Base-by-base conservation (phyloP, 768 basidiomycete species). In the Suillus subalutaceus region DNA sequence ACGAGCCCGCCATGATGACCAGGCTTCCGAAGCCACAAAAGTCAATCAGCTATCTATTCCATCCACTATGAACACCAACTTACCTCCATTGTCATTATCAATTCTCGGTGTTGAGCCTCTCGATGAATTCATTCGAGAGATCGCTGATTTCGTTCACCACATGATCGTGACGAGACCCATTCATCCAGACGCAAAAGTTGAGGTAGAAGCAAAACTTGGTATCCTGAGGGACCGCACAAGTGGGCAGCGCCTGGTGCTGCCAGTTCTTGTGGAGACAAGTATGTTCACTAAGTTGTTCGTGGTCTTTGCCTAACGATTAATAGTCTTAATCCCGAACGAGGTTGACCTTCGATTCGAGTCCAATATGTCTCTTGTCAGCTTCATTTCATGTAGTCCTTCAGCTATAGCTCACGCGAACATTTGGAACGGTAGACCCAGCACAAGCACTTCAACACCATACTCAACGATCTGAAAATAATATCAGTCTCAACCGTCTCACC, bases 151-250 rank as follows among this genome's bases (percentile, higher is more conserved):
- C 78, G 81, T 96, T 46, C 88, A 88, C 77, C 88, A 90, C 72
- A 88, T 84, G 81, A 87, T 93, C 70, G 72, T 74, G 63, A 87
- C 81, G 6, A 84, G 85, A 30, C 85, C 87, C 23, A 73, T 85
- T 62, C 86, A 87, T 41, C 82, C 82, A 41, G 72, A 75, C 13
- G 72, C 74, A 20, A 75, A 78, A 44, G 85, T 97, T 32, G 96
- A 97, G 80, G 90, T 97, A 12, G 96, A 97, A 77, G 95, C 93
- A 3, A 97, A 97, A 79, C 83, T 97, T 63, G 95, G 95, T 4
- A 67, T 93, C 20, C 74, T 97, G 74, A 81, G 82, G 63, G 91
- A 95, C 68, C 80, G 81, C 63, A 69, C 38, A 46, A 77, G 82
- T 10, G 87, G 87, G 12, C 80, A 84, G 73, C 82, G 96, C 69